A percentile compares a stretch with the other conserved stretches of the same genome.
Evolutionary conservation across 306 rosid genomes (phyloP).

Genomic region (Casuarina cunninghamiana): DNA sequence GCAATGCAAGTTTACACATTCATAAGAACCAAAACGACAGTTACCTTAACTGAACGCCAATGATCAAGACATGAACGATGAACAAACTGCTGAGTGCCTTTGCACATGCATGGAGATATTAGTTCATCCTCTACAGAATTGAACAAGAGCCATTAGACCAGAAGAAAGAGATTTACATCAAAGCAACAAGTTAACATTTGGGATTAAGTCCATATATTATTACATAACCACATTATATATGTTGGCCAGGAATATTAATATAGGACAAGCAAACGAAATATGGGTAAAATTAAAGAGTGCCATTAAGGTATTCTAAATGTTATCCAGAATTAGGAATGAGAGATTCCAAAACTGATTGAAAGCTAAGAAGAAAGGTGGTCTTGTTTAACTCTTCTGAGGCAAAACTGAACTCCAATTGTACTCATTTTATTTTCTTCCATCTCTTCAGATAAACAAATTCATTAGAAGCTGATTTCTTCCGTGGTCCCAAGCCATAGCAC

Average conservation of each 20-base stretch:
- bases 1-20: neutral
- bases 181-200: slow-evolving; percentile 5
- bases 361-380: neutral
- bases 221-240: neutral
- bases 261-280: no score
- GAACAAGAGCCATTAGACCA: slow-evolving; percentile 26
- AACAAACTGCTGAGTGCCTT: slow-evolving; percentile 99
- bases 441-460: neutral
- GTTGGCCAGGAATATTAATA: neutral
- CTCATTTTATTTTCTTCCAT: neutral
- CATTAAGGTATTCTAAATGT: neutral
- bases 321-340: neutral
- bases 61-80: slow-evolving; percentile 98
- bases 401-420: neutral
- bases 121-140: slow-evolving; percentile 71
- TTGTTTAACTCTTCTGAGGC: neutral
- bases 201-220: neutral
- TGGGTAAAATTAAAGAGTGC: neutral
- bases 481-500: neutral
- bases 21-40: slow-evolving; percentile 21
- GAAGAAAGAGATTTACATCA: slow-evolving; percentile 2
- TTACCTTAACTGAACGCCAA: slow-evolving; percentile 98
- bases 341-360: neutral
- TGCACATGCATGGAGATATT: slow-evolving; percentile 99
- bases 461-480: neutral